These are phyloP conservation scores for Aspergillus japonicus DNA, from an alignment of 2,329 filamentous ascomycete genomes.

Conservation along the genomic window DNA sequence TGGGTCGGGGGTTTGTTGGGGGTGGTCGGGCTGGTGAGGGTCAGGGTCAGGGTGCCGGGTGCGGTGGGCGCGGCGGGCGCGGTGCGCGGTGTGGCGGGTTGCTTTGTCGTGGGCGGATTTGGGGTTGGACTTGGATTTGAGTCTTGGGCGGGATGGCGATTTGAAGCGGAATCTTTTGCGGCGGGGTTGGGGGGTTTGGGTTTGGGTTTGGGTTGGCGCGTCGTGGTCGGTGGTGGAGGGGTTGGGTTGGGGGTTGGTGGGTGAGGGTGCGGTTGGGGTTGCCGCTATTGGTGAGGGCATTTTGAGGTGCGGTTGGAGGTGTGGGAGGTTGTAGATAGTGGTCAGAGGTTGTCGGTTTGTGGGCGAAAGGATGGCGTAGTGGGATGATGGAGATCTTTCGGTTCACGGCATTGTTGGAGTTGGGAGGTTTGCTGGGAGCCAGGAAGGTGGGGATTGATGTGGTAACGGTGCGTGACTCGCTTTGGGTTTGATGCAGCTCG, in stretches of 20 bases:
- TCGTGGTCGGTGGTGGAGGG: neutral
- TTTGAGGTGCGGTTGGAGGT: neutral
- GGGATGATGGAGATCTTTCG: too few species aligned
- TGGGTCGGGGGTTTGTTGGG: neutral
- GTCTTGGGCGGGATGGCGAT: constrained; percentile 19
- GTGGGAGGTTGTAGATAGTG: neutral
- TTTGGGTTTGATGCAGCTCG: too few species aligned
- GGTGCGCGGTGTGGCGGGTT: neutral
- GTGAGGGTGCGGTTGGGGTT: neutral
- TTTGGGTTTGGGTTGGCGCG: neutral
- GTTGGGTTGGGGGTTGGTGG: neutral
- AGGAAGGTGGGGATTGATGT: too few species aligned
- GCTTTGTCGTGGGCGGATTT: constrained; percentile 15
- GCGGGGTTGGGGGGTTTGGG: constrained; percentile 17
- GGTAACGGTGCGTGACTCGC: too few species aligned
- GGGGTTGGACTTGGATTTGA: constrained; percentile 15
- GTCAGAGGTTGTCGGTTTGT: too few species aligned
- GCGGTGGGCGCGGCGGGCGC: constrained; percentile 9
- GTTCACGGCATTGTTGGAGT: too few species aligned
- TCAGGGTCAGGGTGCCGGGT: constrained; percentile 11
- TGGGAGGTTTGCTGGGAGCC: too few species aligned
- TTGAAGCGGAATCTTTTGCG: constrained; percentile 38
- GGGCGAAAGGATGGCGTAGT: too few species aligned
- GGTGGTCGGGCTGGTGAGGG: neutral
- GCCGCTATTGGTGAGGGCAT: neutral